Percentiles rank a stretch among this genome's conserved stretches.
Conservation (phyloP, 176 grass and related monocot genomes). For the Oryza meyeriana region DNA sequence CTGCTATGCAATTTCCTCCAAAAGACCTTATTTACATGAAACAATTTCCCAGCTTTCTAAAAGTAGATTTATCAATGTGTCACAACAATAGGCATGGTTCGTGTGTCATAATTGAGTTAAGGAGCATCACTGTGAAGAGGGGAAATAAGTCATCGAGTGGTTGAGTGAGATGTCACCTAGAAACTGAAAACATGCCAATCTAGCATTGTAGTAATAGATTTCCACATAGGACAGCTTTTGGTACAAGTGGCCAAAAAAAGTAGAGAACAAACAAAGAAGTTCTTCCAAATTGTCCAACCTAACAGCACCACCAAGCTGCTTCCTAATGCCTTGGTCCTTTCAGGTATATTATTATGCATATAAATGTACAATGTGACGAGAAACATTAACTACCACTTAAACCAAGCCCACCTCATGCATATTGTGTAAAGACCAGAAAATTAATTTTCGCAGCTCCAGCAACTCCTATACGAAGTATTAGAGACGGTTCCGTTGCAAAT, state of each 20-base stretch:
- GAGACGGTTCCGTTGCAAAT: background rate
- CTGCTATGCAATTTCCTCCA: background rate
- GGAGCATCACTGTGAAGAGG: background rate
- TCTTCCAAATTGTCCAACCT: conserved; percentile 18
- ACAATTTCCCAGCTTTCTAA: background rate
- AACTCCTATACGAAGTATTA: background rate
- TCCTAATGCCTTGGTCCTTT: background rate
- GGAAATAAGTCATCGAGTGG: background rate
- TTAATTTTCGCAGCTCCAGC: conserved; percentile 15
- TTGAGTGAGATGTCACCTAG: conserved; percentile 23
- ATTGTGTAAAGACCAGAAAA: background rate
- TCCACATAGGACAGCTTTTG: conserved; percentile 4
- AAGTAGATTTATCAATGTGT: background rate
- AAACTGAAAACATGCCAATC: conserved; percentile 22
- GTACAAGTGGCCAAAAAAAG: background rate
- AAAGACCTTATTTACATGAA: background rate
- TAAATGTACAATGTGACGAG: conserved; percentile 26
- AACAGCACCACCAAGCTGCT: background rate
- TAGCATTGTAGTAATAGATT: background rate
- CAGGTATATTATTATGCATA: conserved; percentile 13
- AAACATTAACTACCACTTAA: conserved; percentile 19
- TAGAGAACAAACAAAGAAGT: conserved; percentile 9
- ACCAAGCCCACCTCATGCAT: conserved; percentile 5
- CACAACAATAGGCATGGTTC: background rate
- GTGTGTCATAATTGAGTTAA: background rate